Percentiles rank a stretch among this genome's conserved stretches.
Evolutionary conservation across 2,329 filamentous ascomycete genomes (phyloP).

Genomic region (Tolypocladium paradoxum): DNA sequence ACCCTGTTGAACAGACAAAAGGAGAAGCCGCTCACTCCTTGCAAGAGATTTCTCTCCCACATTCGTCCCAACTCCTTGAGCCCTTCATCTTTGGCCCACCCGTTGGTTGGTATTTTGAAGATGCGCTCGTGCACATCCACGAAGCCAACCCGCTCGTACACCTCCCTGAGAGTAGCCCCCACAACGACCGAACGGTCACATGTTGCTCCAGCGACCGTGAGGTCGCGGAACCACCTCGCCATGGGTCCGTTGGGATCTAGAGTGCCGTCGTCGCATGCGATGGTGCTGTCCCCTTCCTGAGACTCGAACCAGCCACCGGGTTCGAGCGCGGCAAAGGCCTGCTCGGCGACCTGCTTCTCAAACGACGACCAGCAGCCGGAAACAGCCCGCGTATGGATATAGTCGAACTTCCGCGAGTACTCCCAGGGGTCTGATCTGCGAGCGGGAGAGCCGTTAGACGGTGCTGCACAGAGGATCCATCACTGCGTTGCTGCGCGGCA

Average conservation of each 20-base stretch:
- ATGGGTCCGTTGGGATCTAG: constrained; percentile 27
- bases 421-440: constrained; percentile 36
- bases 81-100: constrained; percentile 37
- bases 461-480: neutral
- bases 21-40: constrained; percentile 34
- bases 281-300: constrained; percentile 31
- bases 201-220: constrained; percentile 25
- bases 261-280: constrained; percentile 34
- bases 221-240: constrained; percentile 27
- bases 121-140: constrained; percentile 40
- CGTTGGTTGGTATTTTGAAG: constrained; percentile 43
- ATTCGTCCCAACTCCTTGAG: constrained; percentile 32
- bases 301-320: constrained; percentile 46
- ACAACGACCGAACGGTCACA: constrained; percentile 27
- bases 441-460: neutral
- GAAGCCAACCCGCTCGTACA: constrained; percentile 39
- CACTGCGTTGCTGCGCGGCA: too few species aligned
- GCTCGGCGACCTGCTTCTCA: constrained; percentile 36
- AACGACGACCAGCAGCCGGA: constrained; percentile 39
- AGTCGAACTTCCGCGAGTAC: constrained; percentile 43
- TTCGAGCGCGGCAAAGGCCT: constrained; percentile 35
- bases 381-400: constrained; percentile 40
- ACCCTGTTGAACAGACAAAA: constrained; percentile 29
- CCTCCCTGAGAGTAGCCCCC: constrained; percentile 21
- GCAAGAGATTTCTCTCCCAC: constrained; percentile 32